phyloP scores from a whole-genome alignment of 345 rosid genomes.

The Schrenkiella parvula region DNA sequence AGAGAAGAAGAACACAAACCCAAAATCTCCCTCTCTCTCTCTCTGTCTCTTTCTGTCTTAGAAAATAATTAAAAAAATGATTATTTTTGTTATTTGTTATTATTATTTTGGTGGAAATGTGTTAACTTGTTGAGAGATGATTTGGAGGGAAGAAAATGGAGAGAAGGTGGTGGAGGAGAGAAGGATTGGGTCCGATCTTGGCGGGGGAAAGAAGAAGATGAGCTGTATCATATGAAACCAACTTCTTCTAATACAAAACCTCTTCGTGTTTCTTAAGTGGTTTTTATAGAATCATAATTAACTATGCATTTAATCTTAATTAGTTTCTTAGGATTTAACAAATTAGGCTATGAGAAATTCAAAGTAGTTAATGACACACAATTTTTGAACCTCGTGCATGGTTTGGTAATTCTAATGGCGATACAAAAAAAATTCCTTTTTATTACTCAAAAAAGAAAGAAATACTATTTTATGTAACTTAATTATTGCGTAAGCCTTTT shows the following conservation, averaged over 20 bases:
- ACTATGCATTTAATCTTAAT: background rate
- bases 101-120: conserved; percentile 9
- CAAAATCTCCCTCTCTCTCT: conserved; percentile 16
- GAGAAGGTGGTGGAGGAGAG: conserved; percentile 31
- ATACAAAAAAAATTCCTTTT: background rate
- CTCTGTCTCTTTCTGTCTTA: background rate
- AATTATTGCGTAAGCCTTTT: background rate
- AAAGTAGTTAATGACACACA: background rate
- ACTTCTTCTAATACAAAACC: background rate
- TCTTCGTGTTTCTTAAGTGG: background rate
- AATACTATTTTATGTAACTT: background rate
- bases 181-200: conserved; percentile 22
- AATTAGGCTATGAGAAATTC: background rate
- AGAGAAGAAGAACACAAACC: conserved; percentile 20
- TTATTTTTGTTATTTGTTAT: background rate
- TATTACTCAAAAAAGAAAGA: background rate
- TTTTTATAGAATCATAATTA: background rate
- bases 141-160: conserved; percentile 25
- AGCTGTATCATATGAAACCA: conserved; percentile 18
- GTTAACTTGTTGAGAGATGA: conserved; percentile 14
- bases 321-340: conserved; percentile 12
- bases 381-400: conserved; percentile 1
- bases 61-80: background rate
- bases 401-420: conserved; percentile 8
- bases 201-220: conserved; percentile 19